Base-by-base conservation (phyloP, 768 basidiomycete genomes). In the Porpolomopsis calyptriformis region DNA sequence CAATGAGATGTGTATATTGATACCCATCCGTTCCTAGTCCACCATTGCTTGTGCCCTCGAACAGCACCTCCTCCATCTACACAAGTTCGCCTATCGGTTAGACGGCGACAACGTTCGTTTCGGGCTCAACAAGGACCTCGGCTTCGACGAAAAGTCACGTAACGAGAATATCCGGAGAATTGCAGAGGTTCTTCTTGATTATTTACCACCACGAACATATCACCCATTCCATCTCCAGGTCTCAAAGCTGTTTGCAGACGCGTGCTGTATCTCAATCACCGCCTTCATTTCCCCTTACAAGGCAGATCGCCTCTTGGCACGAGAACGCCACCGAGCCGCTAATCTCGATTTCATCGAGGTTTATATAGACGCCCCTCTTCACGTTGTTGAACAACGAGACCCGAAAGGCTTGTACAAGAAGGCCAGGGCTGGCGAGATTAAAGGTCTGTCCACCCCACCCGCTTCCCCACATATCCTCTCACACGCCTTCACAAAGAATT, bases 281-380 rank as follows among this genome's bases (percentile, higher is more conserved):
- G 93, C 96, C 10, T 99, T 99, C 69, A 99, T 99, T 64, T 98
- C 96, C 1, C 96, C 96, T n/a, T 97, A 98, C 66, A 73, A 77
- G 40, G 75, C 79, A 11, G 94, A 99, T 69, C 80, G 96, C 26
- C 72, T 76, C 10, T 61, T 82, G 39, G 96, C 88, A 18, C 80
- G 96, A 36, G 69, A 80, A 48, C 72, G 98, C 23, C 94, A 99
- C 63, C 73, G 77, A 40, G 71, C 77, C 41, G 71, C 78, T 1
- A 70, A 72, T 14, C 64, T 98, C 35, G 78, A 81, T 31, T 98
- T 99, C 64, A 60, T 99, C 49, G 96, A 99, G 66, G 91, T 98
- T 31, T 99, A 82, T 57, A 73, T 98, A 39, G 94, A 98, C 64
- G 94, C 91, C 0, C 90, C 94, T 4, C 73, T 99, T 40, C 62